Evolutionary conservation across 2,329 filamentous ascomycete genomes (phyloP), one percentile per base, ranked within the genome.

Genomic region (Aspergillus tubingensis): DNA sequence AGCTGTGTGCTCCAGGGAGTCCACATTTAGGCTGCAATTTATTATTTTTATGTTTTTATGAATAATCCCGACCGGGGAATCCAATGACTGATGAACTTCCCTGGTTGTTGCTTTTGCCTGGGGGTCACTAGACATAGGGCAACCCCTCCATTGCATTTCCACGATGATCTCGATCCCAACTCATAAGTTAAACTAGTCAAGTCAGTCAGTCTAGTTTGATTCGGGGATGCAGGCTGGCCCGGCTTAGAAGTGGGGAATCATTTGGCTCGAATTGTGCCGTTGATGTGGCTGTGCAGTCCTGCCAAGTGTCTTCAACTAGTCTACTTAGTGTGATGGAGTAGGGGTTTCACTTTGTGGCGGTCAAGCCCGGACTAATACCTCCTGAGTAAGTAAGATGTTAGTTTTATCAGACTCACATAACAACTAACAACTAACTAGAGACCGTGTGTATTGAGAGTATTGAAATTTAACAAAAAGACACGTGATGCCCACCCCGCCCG

Each of bases 251-350:
- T 39, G 39, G 23, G 53, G 39, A 30, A 30, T 1, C 8, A 30
- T 27, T 27, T 30, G 27, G 10, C 27, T 11, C 27, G 27, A 30
- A 30, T 10, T 30, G 27, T 30, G 27, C 27, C 27, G 27, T 30
- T 30, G 19, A 15, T 44, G 53, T 55, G 53, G 53, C 53, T 44
- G 53, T 55, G 53, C 52, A 54, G 17, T 19, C 13, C 17, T 25
- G 53, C 39, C 39, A 39, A 44, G 53, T 17, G 43, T 38, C 38
- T 27, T 27, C 7, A 27, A 27, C 7, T 27, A 27, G 25, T 27
- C 25, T 8, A 27, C 0, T 3, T 27, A 27, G 25, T 27, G 25
- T 27, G 32, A 36, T 36, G 32, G 32, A 44, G 39, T 43, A 43
- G n/a, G n/a, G 39, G 39, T 43, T 17, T 43, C 39, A 43, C 41